A percentile compares a stretch with the other conserved stretches of the same genome.
These are phyloP conservation scores for Moniliophthora roreri DNA, from an alignment of 1,284 basidiomycete genomes.

Conservation along the genomic window DNA sequence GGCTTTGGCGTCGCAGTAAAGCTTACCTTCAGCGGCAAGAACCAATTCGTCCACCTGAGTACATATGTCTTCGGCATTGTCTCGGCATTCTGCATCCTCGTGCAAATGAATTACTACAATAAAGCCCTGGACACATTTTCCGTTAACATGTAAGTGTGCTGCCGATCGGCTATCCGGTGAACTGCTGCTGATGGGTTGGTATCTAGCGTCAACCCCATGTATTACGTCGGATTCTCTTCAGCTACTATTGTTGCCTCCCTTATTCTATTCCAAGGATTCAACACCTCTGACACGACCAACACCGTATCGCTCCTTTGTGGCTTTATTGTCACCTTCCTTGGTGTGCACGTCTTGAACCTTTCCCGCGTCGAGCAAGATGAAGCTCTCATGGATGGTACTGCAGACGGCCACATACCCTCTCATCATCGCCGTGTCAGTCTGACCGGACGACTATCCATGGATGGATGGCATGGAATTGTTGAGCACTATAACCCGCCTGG, in stretches of 20 bases:
- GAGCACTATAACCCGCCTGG: conserved; percentile 33
- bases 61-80: conserved; percentile 94
- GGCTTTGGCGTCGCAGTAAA: conserved; percentile 90
- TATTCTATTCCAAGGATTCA: conserved; percentile 96
- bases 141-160: conserved; percentile 85
- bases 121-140: conserved; percentile 97
- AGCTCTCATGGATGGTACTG: conserved; percentile 70
- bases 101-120: conserved; percentile 99
- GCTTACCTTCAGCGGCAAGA: conserved; percentile 91
- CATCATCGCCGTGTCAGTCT: conserved; percentile 57
- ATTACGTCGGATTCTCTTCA: conserved; percentile 98
- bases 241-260: conserved; percentile 94
- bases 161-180: not conserved
- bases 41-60: conserved; percentile 93
- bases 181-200: conserved; percentile 13
- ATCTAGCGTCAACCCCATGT: conserved; percentile 92
- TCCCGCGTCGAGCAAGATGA: conserved; percentile 61
- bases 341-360: conserved; percentile 88
- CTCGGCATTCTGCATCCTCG: conserved; percentile 84
- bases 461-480: conserved; percentile 62
- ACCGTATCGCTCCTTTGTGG: conserved; percentile 85
- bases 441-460: conserved; percentile 67
- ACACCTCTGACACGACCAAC: conserved; percentile 82
- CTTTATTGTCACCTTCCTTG: conserved; percentile 89
- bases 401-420: conserved; percentile 43